Percentiles rank a stretch among this genome's conserved stretches.
Conservation (phyloP, 805 yeast species). For the Ogataea ramenticola region DNA sequence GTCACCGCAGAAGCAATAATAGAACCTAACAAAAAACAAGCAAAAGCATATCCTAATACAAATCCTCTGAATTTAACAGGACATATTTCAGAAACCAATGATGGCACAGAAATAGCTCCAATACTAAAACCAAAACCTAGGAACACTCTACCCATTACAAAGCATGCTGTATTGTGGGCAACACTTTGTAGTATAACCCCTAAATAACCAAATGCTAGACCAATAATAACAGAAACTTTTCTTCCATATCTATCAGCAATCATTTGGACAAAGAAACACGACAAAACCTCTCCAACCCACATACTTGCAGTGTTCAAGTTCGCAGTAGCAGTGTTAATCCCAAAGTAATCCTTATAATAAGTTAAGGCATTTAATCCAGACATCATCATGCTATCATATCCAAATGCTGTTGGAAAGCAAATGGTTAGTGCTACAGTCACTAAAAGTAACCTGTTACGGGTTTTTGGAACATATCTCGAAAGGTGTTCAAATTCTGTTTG, state of each 20-base stretch:
- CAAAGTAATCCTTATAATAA: slow-evolving; percentile 9
- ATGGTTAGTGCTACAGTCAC: slow-evolving; percentile 5
- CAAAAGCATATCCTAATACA: slow-evolving; percentile 33
- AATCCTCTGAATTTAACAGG: slow-evolving; percentile 21
- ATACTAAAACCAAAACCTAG: slow-evolving; percentile 23
- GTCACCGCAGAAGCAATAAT: slow-evolving; percentile 34
- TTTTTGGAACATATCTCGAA: slow-evolving; percentile 1
- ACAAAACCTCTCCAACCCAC: slow-evolving; percentile 18
- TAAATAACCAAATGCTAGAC: slow-evolving; percentile 10
- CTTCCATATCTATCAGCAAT: slow-evolving; percentile 23
- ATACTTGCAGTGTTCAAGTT: slow-evolving; percentile 11
- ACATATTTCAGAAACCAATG: slow-evolving; percentile 24
- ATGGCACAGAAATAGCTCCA: slow-evolving; percentile 18
- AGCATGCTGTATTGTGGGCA: slow-evolving; percentile 23
- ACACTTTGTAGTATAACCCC: slow-evolving; percentile 26
- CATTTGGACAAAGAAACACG: slow-evolving; percentile 48
- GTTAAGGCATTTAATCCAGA: slow-evolving; percentile 9
- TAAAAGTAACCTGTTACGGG: slow-evolving; percentile 1
- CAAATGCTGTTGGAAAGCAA: slow-evolving; percentile 7
- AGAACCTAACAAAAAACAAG: slow-evolving; percentile 37
- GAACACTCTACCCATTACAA: slow-evolving; percentile 24
- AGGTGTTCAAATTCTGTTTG: not conserved
- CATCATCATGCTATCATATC: slow-evolving; percentile 12
- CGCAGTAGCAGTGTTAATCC: slow-evolving; percentile 3
- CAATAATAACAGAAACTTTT: slow-evolving; percentile 10